A percentile compares a stretch with the other conserved stretches of the same genome.
Conservation (phyloP, 2,329 filamentous ascomycete species). For the Cladosporium sp. region DNA sequence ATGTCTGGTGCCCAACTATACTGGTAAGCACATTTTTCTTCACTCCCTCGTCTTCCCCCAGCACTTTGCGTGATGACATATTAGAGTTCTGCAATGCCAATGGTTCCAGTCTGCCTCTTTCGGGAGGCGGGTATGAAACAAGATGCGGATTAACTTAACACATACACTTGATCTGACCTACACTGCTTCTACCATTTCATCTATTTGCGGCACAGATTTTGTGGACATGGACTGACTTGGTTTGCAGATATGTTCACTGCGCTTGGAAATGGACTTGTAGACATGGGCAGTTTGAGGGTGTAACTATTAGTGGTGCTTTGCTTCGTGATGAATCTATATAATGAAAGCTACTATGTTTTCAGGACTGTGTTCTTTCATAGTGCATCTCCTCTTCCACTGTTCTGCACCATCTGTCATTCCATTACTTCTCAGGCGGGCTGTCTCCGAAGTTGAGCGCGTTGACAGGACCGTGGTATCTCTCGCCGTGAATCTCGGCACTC, state of each 20-base stretch:
- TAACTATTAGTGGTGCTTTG: background rate
- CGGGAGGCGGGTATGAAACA: slow-evolving; percentile 33
- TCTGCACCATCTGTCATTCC: background rate
- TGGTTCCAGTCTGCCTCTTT: slow-evolving; percentile 32
- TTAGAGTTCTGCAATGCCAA: slow-evolving; percentile 56
- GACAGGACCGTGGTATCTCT: slow-evolving; percentile 40
- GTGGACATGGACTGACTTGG: background rate
- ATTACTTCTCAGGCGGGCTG: slow-evolving; percentile 28
- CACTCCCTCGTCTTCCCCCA: background rate
- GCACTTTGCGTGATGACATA: slow-evolving; percentile 44
- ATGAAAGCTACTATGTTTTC: background rate
- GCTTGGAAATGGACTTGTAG: background rate
- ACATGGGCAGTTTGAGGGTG: background rate
- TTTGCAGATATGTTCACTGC: background rate
- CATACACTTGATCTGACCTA: slow-evolving; percentile 52
- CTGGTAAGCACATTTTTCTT: slow-evolving; percentile 8
- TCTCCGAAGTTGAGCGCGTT: slow-evolving; percentile 33
- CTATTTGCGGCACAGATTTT: too few relatives aligned
- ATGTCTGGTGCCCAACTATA: background rate
- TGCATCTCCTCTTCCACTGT: background rate
- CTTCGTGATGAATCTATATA: background rate
- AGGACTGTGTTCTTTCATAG: background rate
- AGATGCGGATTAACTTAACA: slow-evolving; percentile 47
- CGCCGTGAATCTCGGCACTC: slow-evolving; percentile 47
- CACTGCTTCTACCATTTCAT: background rate